phyloP scores from a whole-genome alignment of 2,329 filamentous ascomycete genomes.

The Venturia nashicola region DNA sequence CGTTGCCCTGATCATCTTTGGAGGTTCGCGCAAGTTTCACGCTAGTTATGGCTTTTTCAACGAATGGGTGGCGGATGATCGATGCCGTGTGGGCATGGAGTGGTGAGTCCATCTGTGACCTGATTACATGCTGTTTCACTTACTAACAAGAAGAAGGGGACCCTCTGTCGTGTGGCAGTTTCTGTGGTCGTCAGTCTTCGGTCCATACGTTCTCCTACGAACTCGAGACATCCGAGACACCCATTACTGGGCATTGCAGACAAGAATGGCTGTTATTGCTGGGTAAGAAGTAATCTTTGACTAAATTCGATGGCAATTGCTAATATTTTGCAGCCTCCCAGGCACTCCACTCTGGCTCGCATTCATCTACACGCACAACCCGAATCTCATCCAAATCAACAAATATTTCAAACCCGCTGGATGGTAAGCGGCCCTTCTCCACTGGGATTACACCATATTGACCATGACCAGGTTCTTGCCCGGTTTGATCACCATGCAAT shows the following conservation, averaged over 20 bases:
- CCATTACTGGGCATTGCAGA: conserved; percentile 54
- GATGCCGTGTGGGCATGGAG: conserved; percentile 46
- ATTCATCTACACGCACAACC: conserved; percentile 41
- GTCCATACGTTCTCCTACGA: conserved; percentile 49
- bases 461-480: conserved; percentile 33
- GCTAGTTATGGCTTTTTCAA: conserved; percentile 41
- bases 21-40: conserved; percentile 55
- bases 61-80: conserved; percentile 30
- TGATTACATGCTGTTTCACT: not conserved
- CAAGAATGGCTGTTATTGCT: conserved; percentile 37
- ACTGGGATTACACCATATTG: not conserved
- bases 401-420: conserved; percentile 46
- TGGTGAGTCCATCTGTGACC: conserved; percentile 33
- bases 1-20: conserved; percentile 47
- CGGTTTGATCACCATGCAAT: conserved; percentile 50
- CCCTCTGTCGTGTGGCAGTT: conserved; percentile 54
- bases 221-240: conserved; percentile 50
- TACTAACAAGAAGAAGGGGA: conserved; percentile 30
- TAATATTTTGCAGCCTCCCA: conserved; percentile 36
- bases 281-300: conserved; percentile 19
- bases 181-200: conserved; percentile 50
- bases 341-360: conserved; percentile 56
- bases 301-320: not conserved
- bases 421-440: conserved; percentile 35
- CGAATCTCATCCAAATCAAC: conserved; percentile 41